Conservation (phyloP, 2,329 filamentous ascomycete species). For the Penicillium sp. region DNA sequence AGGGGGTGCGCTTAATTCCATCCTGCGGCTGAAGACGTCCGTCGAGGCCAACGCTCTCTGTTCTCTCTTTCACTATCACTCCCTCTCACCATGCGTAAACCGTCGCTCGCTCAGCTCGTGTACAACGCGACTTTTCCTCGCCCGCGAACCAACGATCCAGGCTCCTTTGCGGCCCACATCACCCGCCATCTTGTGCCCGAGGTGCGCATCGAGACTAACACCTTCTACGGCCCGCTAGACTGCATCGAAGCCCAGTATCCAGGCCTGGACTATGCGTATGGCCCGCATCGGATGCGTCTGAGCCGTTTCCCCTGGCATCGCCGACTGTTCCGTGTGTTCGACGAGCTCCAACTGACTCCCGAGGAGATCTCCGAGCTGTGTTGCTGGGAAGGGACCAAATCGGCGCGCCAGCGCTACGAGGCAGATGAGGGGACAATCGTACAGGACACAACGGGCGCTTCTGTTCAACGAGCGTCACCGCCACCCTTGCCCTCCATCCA, state of each 20-base stretch:
- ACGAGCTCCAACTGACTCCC: slow-evolving; percentile 57
- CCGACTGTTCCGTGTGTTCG: slow-evolving; percentile 60
- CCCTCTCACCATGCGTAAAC: slow-evolving; percentile 55
- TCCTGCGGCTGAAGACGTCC: slow-evolving; percentile 2
- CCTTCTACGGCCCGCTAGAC: slow-evolving; percentile 63
- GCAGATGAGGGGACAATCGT: slow-evolving; percentile 59
- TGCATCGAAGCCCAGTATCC: slow-evolving; percentile 65
- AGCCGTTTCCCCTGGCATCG: slow-evolving; percentile 61
- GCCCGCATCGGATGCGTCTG: slow-evolving; percentile 61
- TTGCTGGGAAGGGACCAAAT: slow-evolving; percentile 56
- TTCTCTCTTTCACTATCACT: slow-evolving; percentile 2
- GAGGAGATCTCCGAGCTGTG: slow-evolving; percentile 61
- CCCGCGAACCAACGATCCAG: slow-evolving; percentile 56
- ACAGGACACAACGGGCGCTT: slow-evolving; percentile 59
- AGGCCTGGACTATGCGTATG: slow-evolving; percentile 62
- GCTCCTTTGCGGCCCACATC: slow-evolving; percentile 58
- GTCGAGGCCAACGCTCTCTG: background rate
- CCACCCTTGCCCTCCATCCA: slow-evolving; percentile 32
- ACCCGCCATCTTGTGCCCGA: slow-evolving; percentile 62
- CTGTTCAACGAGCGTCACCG: slow-evolving; percentile 52
- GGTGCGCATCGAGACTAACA: slow-evolving; percentile 62
- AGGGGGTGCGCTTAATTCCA: too few species aligned
- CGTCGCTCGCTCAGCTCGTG: slow-evolving; percentile 57
- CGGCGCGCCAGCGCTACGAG: slow-evolving; percentile 47
- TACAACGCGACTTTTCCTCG: slow-evolving; percentile 59